phyloP scores from a whole-genome alignment of 2,329 filamentous ascomycete species.

The Zymoseptoria crescenta region DNA sequence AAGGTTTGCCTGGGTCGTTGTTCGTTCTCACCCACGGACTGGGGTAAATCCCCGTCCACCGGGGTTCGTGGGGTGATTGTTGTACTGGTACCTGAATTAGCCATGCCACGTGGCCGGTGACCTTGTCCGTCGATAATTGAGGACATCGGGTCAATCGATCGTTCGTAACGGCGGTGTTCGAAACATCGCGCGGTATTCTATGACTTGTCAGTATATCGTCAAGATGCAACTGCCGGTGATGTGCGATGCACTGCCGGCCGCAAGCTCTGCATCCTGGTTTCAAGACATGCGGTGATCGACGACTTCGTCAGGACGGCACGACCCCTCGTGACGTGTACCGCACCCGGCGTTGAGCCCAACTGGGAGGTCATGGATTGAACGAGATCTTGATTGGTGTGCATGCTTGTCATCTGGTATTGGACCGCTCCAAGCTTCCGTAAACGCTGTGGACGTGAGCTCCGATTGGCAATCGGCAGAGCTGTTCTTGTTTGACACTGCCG shows the following conservation, averaged over 20 bases:
- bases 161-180: neutral
- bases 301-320: neutral
- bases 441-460: no score
- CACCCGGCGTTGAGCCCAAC: slow-evolving; percentile 15
- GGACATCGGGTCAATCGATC: neutral
- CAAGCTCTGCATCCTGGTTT: neutral
- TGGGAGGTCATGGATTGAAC: no score
- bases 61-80: neutral
- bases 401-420: neutral
- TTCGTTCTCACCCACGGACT: neutral
- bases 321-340: slow-evolving; percentile 2
- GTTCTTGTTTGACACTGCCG: no score
- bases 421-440: no score
- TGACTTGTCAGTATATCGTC: neutral
- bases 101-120: neutral
- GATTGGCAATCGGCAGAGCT: no score
- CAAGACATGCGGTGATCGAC: neutral
- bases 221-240: neutral
- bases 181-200: neutral
- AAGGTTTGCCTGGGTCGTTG: neutral
- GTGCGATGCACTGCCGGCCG: neutral
- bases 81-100: neutral
- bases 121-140: neutral
- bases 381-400: neutral
- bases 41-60: neutral